A percentile compares a stretch with the other conserved stretches of the same genome.
These are phyloP conservation scores for Posidonia oceanica DNA, from an alignment of 116 monocot genomes.

Conservation along the genomic window DNA sequence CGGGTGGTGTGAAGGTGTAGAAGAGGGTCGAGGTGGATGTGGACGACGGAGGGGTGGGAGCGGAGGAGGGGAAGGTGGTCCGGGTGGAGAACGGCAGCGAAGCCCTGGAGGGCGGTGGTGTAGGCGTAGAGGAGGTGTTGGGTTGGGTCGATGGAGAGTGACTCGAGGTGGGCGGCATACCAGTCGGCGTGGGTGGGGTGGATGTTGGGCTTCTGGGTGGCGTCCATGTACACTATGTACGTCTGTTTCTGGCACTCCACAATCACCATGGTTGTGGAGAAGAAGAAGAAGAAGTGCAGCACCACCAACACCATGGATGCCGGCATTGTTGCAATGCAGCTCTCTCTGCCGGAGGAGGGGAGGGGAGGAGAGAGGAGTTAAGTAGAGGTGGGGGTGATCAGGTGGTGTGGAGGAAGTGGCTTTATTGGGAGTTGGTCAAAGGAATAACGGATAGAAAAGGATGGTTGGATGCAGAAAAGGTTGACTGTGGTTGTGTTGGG, in stretches of 20 bases:
- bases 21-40: constrained; percentile 37
- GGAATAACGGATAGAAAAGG: too few species aligned
- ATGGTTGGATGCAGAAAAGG: too few species aligned
- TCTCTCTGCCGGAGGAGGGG: too few species aligned
- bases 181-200: constrained; percentile 42
- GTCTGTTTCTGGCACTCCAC: constrained; percentile 15
- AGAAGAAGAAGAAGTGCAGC: too few species aligned
- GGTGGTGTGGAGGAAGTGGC: too few species aligned
- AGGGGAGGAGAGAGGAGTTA: too few species aligned
- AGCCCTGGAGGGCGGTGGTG: constrained; percentile 45
- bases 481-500: too few species aligned
- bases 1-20: constrained; percentile 59
- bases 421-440: too few species aligned
- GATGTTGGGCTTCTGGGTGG: constrained; percentile 30
- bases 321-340: too few species aligned
- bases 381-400: too few species aligned
- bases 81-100: constrained; percentile 39
- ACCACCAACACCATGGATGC: too few species aligned
- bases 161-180: constrained; percentile 56
- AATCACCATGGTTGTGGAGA: too few species aligned
- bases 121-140: constrained; percentile 68
- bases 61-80: constrained; percentile 34
- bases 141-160: constrained; percentile 54
- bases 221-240: constrained; percentile 84
- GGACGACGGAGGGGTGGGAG: constrained; percentile 47